These are phyloP conservation scores for Malus hybrid DNA, from an alignment of 331 rosid genomes.

Conservation along the genomic window DNA sequence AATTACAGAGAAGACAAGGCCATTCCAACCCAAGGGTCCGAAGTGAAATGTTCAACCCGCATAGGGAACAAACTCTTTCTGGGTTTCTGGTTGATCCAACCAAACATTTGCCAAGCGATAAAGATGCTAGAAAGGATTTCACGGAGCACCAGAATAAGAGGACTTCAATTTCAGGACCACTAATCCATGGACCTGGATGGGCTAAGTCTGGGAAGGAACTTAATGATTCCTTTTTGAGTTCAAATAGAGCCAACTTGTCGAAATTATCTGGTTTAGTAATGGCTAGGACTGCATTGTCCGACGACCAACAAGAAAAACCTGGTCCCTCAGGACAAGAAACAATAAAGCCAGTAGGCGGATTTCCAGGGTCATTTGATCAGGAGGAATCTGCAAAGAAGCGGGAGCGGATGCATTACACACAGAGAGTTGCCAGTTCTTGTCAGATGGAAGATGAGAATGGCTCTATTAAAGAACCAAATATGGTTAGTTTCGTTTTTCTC, in stretches of 20 bases:
- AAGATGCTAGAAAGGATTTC: slow-evolving; percentile 32
- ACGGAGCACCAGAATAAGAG: slow-evolving; percentile 30
- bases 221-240: slow-evolving; percentile 19
- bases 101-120: slow-evolving; percentile 31
- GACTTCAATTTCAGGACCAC: slow-evolving; percentile 70
- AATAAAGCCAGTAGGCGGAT: slow-evolving; percentile 21
- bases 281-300: slow-evolving; percentile 34
- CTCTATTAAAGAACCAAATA: slow-evolving; percentile 29
- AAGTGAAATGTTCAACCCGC: slow-evolving; percentile 39
- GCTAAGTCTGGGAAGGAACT: slow-evolving; percentile 37
- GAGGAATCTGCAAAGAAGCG: slow-evolving; percentile 39
- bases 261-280: slow-evolving; percentile 56
- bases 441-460: slow-evolving; percentile 37
- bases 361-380: slow-evolving; percentile 32
- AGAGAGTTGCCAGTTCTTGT: slow-evolving; percentile 28
- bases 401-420: slow-evolving; percentile 36
- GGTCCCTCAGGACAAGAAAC: slow-evolving; percentile 25
- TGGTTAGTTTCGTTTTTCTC: slow-evolving; percentile 33
- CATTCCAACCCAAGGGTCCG: slow-evolving; percentile 35
- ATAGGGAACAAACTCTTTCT: slow-evolving; percentile 42
- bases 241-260: slow-evolving; percentile 40
- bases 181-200: slow-evolving; percentile 41
- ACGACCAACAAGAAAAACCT: slow-evolving; percentile 40
- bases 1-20: slow-evolving; percentile 44
- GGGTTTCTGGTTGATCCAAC: slow-evolving; percentile 45